phyloP scores from a whole-genome alignment of 495 filamentous ascomycete genomes.

The Halenospora varia region DNA sequence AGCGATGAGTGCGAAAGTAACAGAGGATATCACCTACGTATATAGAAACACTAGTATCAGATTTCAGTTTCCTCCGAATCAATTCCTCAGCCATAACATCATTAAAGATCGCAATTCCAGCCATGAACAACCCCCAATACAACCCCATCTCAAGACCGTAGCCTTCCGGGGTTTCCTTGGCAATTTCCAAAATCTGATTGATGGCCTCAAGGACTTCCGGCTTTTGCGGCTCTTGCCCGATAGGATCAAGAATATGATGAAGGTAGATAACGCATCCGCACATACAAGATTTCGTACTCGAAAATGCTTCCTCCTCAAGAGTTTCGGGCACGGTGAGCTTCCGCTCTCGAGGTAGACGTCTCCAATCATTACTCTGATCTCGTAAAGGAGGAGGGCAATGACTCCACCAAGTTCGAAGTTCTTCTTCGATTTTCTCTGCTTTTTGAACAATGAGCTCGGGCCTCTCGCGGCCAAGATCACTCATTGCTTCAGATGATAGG shows the following conservation, averaged over 20 bases:
- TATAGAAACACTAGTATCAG: slow-evolving; percentile 15
- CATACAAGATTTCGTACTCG: slow-evolving; percentile 20
- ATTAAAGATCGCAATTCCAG: slow-evolving; percentile 22
- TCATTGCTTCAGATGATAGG: slow-evolving; percentile 20
- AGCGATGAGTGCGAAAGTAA: too few relatives aligned
- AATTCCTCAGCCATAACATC: slow-evolving; percentile 19
- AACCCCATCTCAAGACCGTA: slow-evolving; percentile 24
- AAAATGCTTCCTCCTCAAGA: slow-evolving; percentile 20
- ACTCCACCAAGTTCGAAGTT: slow-evolving; percentile 16
- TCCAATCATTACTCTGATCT: slow-evolving; percentile 21
- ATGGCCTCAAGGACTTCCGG: slow-evolving; percentile 17
- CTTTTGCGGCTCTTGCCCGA: slow-evolving; percentile 7
- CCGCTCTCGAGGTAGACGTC: slow-evolving; percentile 14
- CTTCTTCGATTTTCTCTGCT: slow-evolving; percentile 10
- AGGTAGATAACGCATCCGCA: slow-evolving; percentile 23
- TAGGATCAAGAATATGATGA: slow-evolving; percentile 20
- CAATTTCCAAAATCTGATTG: slow-evolving; percentile 18
- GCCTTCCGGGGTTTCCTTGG: slow-evolving; percentile 21
- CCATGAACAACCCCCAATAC: slow-evolving; percentile 25
- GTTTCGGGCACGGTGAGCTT: slow-evolving; percentile 24
- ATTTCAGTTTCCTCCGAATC: slow-evolving; percentile 19
- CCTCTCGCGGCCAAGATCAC: slow-evolving; percentile 1
- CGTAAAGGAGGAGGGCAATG: slow-evolving; percentile 11
- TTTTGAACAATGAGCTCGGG: slow-evolving; percentile 12
- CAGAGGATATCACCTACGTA: slow-evolving; percentile 14